A percentile compares a stretch with the other conserved stretches of the same genome.
Evolutionary conservation across 2,329 filamentous ascomycete genomes (phyloP).

Genomic region (Sclerotinia trifoliorum): DNA sequence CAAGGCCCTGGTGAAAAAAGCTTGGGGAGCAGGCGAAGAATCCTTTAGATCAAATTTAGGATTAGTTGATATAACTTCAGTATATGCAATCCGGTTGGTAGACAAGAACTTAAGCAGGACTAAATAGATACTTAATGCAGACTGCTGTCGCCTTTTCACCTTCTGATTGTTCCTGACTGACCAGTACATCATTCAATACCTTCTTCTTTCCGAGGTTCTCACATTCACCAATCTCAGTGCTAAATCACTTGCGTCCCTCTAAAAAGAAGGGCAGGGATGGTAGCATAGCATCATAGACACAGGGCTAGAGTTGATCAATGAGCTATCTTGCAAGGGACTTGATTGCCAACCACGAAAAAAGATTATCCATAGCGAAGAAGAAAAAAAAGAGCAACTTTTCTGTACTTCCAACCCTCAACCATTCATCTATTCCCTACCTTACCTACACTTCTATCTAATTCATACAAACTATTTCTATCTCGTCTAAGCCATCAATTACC

Average conservation of each 20-base stretch:
- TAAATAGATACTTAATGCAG: too few relatives aligned
- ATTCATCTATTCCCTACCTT: background rate
- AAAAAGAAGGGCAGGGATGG: background rate
- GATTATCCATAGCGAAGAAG: too few relatives aligned
- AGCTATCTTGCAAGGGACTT: background rate
- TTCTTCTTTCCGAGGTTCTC: background rate
- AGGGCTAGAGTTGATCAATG: too few relatives aligned
- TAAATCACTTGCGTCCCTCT: too few relatives aligned
- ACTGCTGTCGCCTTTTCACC: background rate
- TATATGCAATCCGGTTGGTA: too few relatives aligned
- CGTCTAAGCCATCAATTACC: background rate
- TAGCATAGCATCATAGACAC: background rate
- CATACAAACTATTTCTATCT: background rate
- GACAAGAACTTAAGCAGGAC: too few relatives aligned
- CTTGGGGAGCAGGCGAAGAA: too few relatives aligned
- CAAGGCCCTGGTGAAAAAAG: too few relatives aligned
- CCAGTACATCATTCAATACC: too few relatives aligned
- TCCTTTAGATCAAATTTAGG: too few relatives aligned
- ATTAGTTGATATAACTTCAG: too few relatives aligned
- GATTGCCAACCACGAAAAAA: background rate
- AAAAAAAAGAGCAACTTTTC: background rate
- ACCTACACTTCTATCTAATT: background rate
- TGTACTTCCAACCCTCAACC: too few relatives aligned
- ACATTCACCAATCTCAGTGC: background rate
- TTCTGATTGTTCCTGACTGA: background rate